These are phyloP conservation scores for Aurinia saxatilis DNA, from an alignment of 345 rosid genomes.

Conservation along the genomic window DNA sequence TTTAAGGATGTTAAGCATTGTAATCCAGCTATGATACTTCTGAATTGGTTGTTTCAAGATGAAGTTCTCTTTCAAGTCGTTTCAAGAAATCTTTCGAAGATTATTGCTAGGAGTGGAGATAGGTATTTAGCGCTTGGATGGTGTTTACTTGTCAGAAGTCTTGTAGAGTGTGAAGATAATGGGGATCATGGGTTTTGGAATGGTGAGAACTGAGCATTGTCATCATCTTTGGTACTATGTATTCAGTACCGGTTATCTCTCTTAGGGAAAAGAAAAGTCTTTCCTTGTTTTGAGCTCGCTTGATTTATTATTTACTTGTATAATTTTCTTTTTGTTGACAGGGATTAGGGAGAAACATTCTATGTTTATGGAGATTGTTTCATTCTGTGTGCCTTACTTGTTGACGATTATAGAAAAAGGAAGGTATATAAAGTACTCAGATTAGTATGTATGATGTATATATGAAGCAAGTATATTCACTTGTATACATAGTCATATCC, in stretches of 20 bases:
- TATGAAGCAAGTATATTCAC: not conserved
- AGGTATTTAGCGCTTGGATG: constrained; percentile 67
- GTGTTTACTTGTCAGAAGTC: constrained; percentile 64
- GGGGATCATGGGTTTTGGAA: constrained; percentile 38
- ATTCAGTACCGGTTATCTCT: no score
- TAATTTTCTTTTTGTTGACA: constrained; percentile 16
- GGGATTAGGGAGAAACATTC: constrained; percentile 60
- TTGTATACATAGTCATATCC: not conserved
- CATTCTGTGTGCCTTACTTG: constrained; percentile 46
- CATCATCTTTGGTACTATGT: not conserved
- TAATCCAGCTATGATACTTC: constrained; percentile 46
- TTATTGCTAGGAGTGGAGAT: constrained; percentile 57
- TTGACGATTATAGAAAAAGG: constrained; percentile 39
- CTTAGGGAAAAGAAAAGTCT: no score
- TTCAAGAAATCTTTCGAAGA: constrained; percentile 35
- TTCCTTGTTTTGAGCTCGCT: not conserved
- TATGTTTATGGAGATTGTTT: constrained; percentile 49
- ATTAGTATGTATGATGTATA: not conserved
- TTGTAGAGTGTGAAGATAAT: constrained; percentile 46
- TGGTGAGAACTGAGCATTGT: constrained; percentile 35
- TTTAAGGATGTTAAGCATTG: constrained; percentile 45
- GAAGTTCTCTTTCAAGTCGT: constrained; percentile 49
- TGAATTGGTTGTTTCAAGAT: constrained; percentile 69
- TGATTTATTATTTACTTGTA: not conserved
- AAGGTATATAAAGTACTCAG: constrained; percentile 41